Percentiles rank a stretch among this genome's conserved stretches.
phyloP scores from a whole-genome alignment of 768 basidiomycete species.

The Phanerochaete carnosa region DNA sequence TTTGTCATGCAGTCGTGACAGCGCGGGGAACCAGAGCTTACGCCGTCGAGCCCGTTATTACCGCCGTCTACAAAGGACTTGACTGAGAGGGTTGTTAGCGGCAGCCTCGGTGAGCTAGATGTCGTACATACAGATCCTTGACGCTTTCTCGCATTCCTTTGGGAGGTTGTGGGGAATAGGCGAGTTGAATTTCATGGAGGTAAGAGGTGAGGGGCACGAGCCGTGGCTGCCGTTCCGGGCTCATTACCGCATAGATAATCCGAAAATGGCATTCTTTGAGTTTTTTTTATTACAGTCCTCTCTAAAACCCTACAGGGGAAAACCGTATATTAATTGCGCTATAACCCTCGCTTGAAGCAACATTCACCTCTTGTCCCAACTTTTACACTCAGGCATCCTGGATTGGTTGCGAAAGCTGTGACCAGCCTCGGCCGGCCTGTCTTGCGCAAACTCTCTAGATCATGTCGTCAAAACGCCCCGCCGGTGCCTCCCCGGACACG shows the following conservation, averaged over 20 bases:
- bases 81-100: slow-evolving; percentile 43
- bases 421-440: neutral
- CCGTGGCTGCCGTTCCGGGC: neutral
- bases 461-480: slow-evolving; percentile 46
- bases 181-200: slow-evolving; percentile 45
- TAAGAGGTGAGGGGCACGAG: neutral
- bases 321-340: neutral
- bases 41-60: slow-evolving; percentile 84
- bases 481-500: slow-evolving; percentile 48
- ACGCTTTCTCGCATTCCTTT: slow-evolving; percentile 85
- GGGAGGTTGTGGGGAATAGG: slow-evolving; percentile 58
- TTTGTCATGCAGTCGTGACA: neutral
- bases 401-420: neutral
- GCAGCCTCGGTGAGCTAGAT: neutral
- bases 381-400: neutral
- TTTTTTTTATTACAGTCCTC: neutral
- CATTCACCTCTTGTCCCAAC: neutral
- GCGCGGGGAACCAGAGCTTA: slow-evolving; percentile 26
- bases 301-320: neutral
- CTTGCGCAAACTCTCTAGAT: neutral
- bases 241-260: neutral
- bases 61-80: slow-evolving; percentile 77
- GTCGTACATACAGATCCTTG: slow-evolving; percentile 71
- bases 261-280: neutral
- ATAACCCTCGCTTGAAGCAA: neutral